Conservation (phyloP, 192 early-diverging fungal species). For the Spinellus fusiger region DNA sequence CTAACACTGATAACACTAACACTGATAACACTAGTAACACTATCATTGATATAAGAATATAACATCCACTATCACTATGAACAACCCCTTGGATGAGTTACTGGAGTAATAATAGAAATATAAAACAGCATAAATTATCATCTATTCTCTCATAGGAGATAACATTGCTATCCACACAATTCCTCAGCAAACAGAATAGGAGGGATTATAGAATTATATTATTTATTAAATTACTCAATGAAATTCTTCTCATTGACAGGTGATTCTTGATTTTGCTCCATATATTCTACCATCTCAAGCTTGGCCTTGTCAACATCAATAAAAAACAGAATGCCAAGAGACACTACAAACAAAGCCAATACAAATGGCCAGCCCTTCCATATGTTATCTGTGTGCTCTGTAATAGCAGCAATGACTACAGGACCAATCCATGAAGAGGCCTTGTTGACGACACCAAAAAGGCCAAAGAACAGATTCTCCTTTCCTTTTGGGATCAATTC, state of each 20-base stretch:
- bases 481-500: slow-evolving; percentile 59
- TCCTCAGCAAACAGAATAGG: too few species aligned
- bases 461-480: slow-evolving; percentile 64
- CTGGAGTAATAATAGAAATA: too few species aligned
- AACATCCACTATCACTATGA: too few species aligned
- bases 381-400: slow-evolving; percentile 42
- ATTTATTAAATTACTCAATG: background rate
- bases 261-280: slow-evolving; percentile 10
- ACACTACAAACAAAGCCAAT: slow-evolving; percentile 45
- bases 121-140: too few species aligned
- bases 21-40: too few species aligned
- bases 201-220: too few species aligned
- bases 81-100: too few species aligned
- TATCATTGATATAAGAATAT: too few species aligned
- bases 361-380: slow-evolving; percentile 53
- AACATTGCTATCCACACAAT: too few species aligned
- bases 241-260: background rate
- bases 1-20: too few species aligned
- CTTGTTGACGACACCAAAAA: slow-evolving; percentile 70
- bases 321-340: slow-evolving; percentile 44
- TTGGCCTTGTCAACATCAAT: slow-evolving; percentile 55
- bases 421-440: slow-evolving; percentile 70
- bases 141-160: too few species aligned
- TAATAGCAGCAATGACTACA: slow-evolving; percentile 61
- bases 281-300: slow-evolving; percentile 38